Conservation (phyloP, 1,284 basidiomycete genomes). For the Uromyces viciae-fabae region DNA sequence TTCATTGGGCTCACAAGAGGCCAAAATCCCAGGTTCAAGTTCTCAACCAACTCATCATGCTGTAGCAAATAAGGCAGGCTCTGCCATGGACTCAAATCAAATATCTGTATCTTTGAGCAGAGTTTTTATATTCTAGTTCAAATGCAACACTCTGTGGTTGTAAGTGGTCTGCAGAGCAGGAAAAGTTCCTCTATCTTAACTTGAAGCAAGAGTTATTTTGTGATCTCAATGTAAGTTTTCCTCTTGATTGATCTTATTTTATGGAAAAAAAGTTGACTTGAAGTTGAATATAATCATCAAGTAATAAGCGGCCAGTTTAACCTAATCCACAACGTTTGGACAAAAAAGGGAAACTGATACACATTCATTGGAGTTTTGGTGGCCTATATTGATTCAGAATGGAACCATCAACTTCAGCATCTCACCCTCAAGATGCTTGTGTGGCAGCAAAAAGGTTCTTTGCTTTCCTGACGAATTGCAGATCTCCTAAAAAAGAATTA, state of each 20-base stretch:
- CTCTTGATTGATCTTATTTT: background rate
- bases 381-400: background rate
- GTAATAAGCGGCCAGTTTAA: no score
- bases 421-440: background rate
- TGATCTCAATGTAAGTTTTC: background rate
- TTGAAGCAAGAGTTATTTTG: background rate
- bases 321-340: background rate
- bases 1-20: no score
- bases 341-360: background rate
- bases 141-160: background rate
- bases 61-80: background rate
- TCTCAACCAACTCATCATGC: background rate
- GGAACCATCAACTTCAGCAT: background rate
- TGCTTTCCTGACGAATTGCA: background rate
- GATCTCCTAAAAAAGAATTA: background rate
- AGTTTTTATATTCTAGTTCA: background rate
- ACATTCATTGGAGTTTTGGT: background rate
- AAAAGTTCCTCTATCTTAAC: background rate
- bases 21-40: no score
- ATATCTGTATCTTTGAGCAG: background rate
- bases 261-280: background rate
- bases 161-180: background rate
- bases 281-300: background rate
- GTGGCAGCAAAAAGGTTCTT: background rate
- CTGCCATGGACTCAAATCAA: background rate